Evolutionary conservation across 1,284 basidiomycete species (phyloP).

Genomic region (Phellopilus nigrolimitatus): DNA sequence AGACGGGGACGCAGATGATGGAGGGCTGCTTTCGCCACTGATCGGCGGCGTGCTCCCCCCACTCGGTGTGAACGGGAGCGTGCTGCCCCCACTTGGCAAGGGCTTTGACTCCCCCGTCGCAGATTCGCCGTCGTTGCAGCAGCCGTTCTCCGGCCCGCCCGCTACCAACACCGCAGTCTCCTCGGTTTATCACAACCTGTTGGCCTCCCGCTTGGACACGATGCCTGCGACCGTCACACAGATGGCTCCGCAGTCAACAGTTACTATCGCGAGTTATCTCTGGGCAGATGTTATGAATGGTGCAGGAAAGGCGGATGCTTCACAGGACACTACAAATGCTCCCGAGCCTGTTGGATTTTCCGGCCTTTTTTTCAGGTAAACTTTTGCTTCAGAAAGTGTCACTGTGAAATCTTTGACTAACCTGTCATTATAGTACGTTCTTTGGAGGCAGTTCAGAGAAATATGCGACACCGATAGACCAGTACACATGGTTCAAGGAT

Average conservation of each 20-base stretch:
- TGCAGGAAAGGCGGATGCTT: constrained; percentile 1
- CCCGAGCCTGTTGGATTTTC: constrained; percentile 44
- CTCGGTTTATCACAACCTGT: background rate
- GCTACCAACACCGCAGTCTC: constrained; percentile 1
- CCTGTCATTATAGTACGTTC: constrained; percentile 57
- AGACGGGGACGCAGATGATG: too few relatives aligned
- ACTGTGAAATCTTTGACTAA: constrained; percentile 9
- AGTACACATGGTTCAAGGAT: constrained; percentile 71
- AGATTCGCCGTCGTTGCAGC: too few relatives aligned
- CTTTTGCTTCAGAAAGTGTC: too few relatives aligned
- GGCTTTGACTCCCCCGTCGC: too few relatives aligned
- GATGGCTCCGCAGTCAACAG: constrained; percentile 1
- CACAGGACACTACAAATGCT: constrained; percentile 5
- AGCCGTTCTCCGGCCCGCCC: too few relatives aligned
- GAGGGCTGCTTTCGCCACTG: constrained; percentile 7
- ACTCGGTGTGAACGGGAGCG: background rate
- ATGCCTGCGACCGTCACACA: background rate
- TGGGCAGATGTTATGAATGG: constrained; percentile 1
- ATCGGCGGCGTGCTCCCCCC: constrained; percentile 6
- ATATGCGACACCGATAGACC: constrained; percentile 66
- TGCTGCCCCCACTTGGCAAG: background rate
- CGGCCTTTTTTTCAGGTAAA: constrained; percentile 72
- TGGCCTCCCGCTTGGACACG: background rate
- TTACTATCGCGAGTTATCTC: constrained; percentile 12
- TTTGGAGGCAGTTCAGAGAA: constrained; percentile 66